phyloP scores from a whole-genome alignment of 2,329 filamentous ascomycete species.

The Xylaria multiplex region DNA sequence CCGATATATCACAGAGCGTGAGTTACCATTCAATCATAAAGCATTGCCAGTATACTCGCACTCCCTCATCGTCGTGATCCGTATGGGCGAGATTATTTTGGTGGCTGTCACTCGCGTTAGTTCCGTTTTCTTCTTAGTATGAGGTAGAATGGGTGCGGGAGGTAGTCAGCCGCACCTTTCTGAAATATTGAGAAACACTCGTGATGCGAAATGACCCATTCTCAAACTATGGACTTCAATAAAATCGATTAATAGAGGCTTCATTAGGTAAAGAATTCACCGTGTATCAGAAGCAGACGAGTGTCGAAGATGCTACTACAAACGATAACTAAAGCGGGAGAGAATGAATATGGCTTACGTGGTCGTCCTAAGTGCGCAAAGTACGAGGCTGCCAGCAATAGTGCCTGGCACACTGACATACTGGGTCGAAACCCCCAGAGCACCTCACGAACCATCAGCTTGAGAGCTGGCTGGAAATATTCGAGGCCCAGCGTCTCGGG shows the following conservation, averaged over 20 bases:
- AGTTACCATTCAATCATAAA: slow-evolving; percentile 74
- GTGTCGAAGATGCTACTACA: background rate
- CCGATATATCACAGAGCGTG: background rate
- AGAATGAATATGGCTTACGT: slow-evolving; percentile 26
- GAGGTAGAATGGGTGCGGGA: background rate
- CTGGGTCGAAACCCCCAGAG: slow-evolving; percentile 50
- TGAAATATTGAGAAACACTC: slow-evolving; percentile 47
- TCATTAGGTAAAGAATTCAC: background rate
- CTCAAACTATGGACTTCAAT: slow-evolving; percentile 48
- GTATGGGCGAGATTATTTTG: slow-evolving; percentile 36
- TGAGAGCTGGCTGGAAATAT: slow-evolving; percentile 51
- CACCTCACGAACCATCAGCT: slow-evolving; percentile 49
- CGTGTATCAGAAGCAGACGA: background rate
- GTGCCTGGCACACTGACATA: slow-evolving; percentile 49
- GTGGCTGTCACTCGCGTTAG: slow-evolving; percentile 32
- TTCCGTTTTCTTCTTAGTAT: background rate
- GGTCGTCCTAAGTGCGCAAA: slow-evolving; percentile 52
- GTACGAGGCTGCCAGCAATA: slow-evolving; percentile 52
- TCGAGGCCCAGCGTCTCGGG: slow-evolving; percentile 47
- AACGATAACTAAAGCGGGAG: background rate
- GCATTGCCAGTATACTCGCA: slow-evolving; percentile 76
- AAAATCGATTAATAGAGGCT: slow-evolving; percentile 7
- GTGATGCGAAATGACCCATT: slow-evolving; percentile 50
- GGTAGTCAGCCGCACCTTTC: slow-evolving; percentile 44
- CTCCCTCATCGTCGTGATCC: slow-evolving; percentile 56